These are phyloP conservation scores for Nepenthes mirabilis DNA, from an alignment of 148 eudicot species.

Conservation along the genomic window DNA sequence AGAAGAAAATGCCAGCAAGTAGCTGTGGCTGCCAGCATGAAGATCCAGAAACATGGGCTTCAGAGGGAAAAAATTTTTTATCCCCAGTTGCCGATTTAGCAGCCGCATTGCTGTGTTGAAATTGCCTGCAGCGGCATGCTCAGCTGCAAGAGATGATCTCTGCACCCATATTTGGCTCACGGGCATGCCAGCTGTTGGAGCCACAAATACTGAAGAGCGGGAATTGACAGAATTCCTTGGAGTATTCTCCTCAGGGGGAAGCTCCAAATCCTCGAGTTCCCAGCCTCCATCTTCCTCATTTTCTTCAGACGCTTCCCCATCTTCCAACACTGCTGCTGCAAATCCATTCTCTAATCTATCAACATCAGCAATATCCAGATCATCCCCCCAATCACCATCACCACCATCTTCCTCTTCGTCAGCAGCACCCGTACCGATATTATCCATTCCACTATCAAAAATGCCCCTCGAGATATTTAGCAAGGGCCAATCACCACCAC, in stretches of 20 bases:
- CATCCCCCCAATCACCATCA: conserved; percentile 54
- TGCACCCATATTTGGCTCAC: conserved; percentile 42
- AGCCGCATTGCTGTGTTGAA: conserved; percentile 39
- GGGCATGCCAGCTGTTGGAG: conserved; percentile 33
- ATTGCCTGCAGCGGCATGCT: conserved; percentile 38
- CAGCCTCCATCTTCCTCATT: conserved; percentile 30
- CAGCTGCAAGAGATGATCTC: conserved; percentile 35
- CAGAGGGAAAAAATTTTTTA: conserved; percentile 29
- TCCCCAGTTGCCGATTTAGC: conserved; percentile 29
- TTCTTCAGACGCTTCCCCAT: conserved; percentile 30
- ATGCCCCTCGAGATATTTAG: conserved; percentile 56
- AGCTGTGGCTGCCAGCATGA: conserved; percentile 31
- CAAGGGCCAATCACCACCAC: conserved; percentile 65
- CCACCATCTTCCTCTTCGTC: conserved; percentile 49
- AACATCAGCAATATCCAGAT: conserved; percentile 39
- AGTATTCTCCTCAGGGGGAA: conserved; percentile 34
- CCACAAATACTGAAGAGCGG: conserved; percentile 19
- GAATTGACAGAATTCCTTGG: conserved; percentile 20
- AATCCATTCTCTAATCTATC: conserved; percentile 42
- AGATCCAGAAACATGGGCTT: conserved; percentile 30
- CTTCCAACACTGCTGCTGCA: conserved; percentile 22
- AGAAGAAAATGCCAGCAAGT: conserved; percentile 23
- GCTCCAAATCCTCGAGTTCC: conserved; percentile 37
- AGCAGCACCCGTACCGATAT: conserved; percentile 20
- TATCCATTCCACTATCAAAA: conserved; percentile 50